Percentiles rank a stretch among this genome's conserved stretches.
Conservation (phyloP, 2,329 filamentous ascomycete genomes). For the Bipolaris sorokiniana region DNA sequence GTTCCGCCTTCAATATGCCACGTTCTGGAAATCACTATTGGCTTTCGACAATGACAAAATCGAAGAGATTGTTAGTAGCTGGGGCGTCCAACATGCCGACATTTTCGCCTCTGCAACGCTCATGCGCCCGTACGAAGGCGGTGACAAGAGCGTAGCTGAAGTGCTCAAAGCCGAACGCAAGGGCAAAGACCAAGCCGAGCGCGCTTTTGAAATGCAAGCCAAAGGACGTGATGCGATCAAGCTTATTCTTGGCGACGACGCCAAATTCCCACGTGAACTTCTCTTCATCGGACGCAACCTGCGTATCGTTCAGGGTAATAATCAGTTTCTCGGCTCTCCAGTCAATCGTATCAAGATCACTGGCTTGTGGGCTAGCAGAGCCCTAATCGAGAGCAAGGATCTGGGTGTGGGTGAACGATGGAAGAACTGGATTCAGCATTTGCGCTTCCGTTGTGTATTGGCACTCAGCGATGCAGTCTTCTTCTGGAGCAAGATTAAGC, state of each 20-base stretch:
- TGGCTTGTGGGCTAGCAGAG: slow-evolving; percentile 84
- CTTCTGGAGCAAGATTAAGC: slow-evolving; percentile 77
- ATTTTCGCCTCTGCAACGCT: slow-evolving; percentile 91
- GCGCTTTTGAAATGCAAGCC: slow-evolving; percentile 80
- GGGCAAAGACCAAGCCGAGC: slow-evolving; percentile 62
- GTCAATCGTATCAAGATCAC: slow-evolving; percentile 95
- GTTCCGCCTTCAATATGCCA: slow-evolving; percentile 84
- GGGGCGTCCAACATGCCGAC: slow-evolving; percentile 89
- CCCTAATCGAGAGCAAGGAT: slow-evolving; percentile 76
- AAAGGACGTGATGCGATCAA: slow-evolving; percentile 74
- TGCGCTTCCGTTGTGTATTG: slow-evolving; percentile 82
- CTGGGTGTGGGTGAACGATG: slow-evolving; percentile 67
- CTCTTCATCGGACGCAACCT: slow-evolving; percentile 92
- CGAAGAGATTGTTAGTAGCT: slow-evolving; percentile 71
- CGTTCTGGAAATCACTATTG: slow-evolving; percentile 93
- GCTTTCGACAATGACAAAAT: slow-evolving; percentile 90
- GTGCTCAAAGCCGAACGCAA: slow-evolving; percentile 61
- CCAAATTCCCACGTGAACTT: slow-evolving; percentile 87
- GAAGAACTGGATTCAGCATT: slow-evolving; percentile 74
- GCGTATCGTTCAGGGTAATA: slow-evolving; percentile 91
- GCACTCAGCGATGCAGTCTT: slow-evolving; percentile 80
- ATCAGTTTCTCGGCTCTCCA: slow-evolving; percentile 86
- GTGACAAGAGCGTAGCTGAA: slow-evolving; percentile 70
- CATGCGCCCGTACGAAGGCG: slow-evolving; percentile 88
- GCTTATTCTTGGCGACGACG: slow-evolving; percentile 81